Evolutionary conservation across 2,329 filamentous ascomycete species (phyloP).

Genomic region (Beauveria medogensis): DNA sequence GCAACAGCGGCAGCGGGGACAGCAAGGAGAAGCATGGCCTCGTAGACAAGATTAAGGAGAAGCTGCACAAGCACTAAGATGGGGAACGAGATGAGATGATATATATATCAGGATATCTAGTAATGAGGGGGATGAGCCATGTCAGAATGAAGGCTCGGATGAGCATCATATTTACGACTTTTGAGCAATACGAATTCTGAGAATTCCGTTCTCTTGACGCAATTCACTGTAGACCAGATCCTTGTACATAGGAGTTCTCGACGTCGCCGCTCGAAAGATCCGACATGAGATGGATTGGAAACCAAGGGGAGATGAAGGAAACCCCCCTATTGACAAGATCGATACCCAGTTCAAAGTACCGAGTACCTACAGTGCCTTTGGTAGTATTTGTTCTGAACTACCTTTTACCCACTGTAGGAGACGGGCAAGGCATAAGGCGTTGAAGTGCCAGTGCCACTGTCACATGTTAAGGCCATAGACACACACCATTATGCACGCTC

Average conservation of each 20-base stretch:
- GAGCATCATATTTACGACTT: background rate
- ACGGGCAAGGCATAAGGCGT: too few species aligned
- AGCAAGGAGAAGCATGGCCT: constrained; percentile 11
- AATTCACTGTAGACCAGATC: background rate
- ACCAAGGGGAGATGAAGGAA: too few species aligned
- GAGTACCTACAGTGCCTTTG: too few species aligned
- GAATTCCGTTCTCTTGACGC: background rate
- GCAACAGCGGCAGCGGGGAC: background rate
- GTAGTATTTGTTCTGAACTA: too few species aligned
- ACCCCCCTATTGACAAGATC: too few species aligned
- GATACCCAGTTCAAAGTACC: too few species aligned
- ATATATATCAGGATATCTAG: background rate
- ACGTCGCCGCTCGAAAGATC: too few species aligned
- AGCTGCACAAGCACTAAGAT: constrained; percentile 12
- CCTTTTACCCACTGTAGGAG: too few species aligned
- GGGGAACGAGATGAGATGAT: background rate
- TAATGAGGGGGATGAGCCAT: background rate
- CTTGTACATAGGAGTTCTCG: background rate
- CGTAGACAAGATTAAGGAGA: constrained; percentile 11
- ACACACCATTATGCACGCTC: too few species aligned
- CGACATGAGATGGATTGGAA: too few species aligned
- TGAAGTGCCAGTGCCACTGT: background rate
- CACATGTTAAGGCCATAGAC: background rate
- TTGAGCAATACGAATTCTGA: background rate
- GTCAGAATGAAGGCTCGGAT: background rate